These are phyloP conservation scores for Fusarium staphyleae DNA, from an alignment of 2,329 filamentous ascomycete species.

Conservation along the genomic window DNA sequence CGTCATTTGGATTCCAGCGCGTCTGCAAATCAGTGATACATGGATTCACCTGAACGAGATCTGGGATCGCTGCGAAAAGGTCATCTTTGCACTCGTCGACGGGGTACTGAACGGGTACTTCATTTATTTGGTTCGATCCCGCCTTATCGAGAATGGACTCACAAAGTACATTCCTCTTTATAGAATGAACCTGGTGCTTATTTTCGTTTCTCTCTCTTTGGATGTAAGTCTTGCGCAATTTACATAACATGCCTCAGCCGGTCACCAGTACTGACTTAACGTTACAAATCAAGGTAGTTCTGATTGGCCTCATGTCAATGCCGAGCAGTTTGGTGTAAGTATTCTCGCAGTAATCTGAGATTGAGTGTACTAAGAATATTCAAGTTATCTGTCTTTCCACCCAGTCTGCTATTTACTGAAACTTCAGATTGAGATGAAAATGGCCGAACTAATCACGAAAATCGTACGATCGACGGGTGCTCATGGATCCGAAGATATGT, in stretches of 20 bases:
- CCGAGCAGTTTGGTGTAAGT: conserved; percentile 39
- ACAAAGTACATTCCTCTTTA: conserved; percentile 57
- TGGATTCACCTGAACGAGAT: conserved; percentile 56
- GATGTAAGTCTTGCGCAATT: conserved; percentile 18
- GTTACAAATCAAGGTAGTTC: conserved; percentile 26
- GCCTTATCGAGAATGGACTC: conserved; percentile 55
- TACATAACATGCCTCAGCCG: fast-evolving
- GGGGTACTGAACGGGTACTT: conserved; percentile 59
- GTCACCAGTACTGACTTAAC: too few species aligned
- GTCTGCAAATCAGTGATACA: conserved; percentile 50
- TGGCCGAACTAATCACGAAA: conserved; percentile 57
- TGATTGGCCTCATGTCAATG: conserved; percentile 42
- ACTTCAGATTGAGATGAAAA: conserved; percentile 58
- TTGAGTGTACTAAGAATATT: neutral
- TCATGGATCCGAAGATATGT: conserved; percentile 8
- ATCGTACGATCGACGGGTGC: conserved; percentile 25
- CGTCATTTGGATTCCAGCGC: conserved; percentile 61
- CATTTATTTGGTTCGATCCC: conserved; percentile 52
- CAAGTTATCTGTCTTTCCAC: conserved; percentile 47
- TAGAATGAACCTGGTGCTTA: conserved; percentile 41
- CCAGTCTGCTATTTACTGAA: conserved; percentile 57
- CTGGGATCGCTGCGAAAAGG: conserved; percentile 62
- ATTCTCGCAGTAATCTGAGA: fast-evolving
- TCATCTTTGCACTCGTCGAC: conserved; percentile 58
- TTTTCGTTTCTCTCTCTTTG: conserved; percentile 38